These are phyloP conservation scores for Penicillium sp. DNA, from an alignment of 2,329 filamentous ascomycete species.

Conservation along the genomic window DNA sequence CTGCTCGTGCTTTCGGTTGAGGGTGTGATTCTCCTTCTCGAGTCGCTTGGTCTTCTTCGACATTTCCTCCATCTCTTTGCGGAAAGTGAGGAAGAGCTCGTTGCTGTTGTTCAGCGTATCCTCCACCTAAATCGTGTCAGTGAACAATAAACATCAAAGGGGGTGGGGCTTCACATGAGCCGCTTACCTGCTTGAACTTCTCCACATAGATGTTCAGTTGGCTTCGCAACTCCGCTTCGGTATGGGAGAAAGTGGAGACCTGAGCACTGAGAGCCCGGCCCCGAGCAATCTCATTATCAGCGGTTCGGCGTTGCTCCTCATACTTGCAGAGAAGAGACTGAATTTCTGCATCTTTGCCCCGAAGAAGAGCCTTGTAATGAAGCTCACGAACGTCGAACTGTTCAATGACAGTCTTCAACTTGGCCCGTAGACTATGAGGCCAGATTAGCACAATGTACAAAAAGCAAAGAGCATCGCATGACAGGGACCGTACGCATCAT, in stretches of 20 bases:
- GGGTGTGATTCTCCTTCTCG: constrained; percentile 88
- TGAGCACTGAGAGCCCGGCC: constrained; percentile 83
- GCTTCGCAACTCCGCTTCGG: constrained; percentile 84
- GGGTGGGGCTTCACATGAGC: background rate
- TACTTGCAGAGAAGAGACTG: constrained; percentile 83
- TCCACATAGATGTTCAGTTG: constrained; percentile 98
- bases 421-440: constrained; percentile 53
- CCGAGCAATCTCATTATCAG: constrained; percentile 72
- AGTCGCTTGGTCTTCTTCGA: constrained; percentile 96
- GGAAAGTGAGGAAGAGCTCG: constrained; percentile 91
- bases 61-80: constrained; percentile 99
- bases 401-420: constrained; percentile 87
- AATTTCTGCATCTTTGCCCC: constrained; percentile 92
- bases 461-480: background rate
- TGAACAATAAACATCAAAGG: background rate
- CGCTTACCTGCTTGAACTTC: constrained; percentile 95
- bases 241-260: constrained; percentile 92
- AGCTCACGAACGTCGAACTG: constrained; percentile 94
- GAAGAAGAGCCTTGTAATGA: constrained; percentile 85
- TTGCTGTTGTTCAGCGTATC: constrained; percentile 98
- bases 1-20: constrained; percentile 87
- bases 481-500: constrained; percentile 66
- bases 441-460: background rate
- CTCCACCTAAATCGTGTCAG: constrained; percentile 64
- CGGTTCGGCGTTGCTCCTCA: constrained; percentile 82